Percentiles rank a stretch among this genome's conserved stretches.
Evolutionary conservation across 768 basidiomycete species (phyloP).

Genomic region (Mycena kentingensis): DNA sequence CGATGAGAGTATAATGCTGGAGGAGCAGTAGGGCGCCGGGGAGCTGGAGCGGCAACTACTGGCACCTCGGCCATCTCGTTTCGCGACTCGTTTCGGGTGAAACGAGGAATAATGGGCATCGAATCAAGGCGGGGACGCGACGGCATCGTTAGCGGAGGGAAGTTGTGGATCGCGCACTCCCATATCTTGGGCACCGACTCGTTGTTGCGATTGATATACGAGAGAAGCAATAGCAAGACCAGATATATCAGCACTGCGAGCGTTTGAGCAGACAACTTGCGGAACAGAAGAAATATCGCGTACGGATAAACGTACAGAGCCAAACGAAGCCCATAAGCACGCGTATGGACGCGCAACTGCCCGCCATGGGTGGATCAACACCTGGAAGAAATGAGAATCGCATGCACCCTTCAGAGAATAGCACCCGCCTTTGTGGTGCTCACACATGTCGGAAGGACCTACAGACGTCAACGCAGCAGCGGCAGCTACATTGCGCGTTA

Average conservation of each 20-base stretch:
- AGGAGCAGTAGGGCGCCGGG: constrained; percentile 10
- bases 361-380: constrained; percentile 11
- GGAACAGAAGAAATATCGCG: neutral
- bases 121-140: neutral
- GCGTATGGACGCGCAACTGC: constrained; percentile 52
- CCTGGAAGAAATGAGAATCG: neutral
- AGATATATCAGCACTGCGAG: constrained; percentile 19
- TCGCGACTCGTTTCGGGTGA: constrained; percentile 7
- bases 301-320: constrained; percentile 46
- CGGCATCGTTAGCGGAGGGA: constrained; percentile 14
- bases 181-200: constrained; percentile 19
- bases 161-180: constrained; percentile 19
- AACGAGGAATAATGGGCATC: constrained; percentile 10
- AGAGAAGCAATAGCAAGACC: constrained; percentile 12
- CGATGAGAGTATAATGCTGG: constrained; percentile 16
- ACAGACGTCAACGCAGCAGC: constrained; percentile 51
- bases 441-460: constrained; percentile 39
- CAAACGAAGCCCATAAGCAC: constrained; percentile 65
- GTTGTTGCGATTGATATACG: constrained; percentile 13
- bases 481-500: constrained; percentile 42
- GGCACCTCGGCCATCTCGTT: constrained; percentile 9
- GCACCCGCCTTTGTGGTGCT: constrained; percentile 25
- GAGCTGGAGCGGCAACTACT: constrained; percentile 1
- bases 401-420: neutral
- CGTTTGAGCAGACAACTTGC: neutral